Base-by-base conservation (phyloP, 1,284 basidiomycete genomes). In the Cutaneotrichosporon daszewskae region DNA sequence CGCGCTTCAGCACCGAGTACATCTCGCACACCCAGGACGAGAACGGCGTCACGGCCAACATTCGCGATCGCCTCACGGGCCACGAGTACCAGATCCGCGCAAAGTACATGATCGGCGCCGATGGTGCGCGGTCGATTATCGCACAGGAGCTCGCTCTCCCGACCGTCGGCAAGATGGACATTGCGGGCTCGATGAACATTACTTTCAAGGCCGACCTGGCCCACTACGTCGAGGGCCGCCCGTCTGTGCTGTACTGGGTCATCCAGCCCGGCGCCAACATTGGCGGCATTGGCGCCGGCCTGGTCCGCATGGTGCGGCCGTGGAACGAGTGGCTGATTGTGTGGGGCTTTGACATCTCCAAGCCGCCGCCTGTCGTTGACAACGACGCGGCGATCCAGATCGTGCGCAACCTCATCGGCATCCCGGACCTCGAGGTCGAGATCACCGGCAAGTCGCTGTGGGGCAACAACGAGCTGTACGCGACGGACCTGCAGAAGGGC, bases 271-370 rank as follows among this genome's bases (percentile, higher is more conserved):
- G 47, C 3, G 39, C 43, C 35, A 49, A 49, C 36, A 27, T 49
- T 19, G 47, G 47, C 11, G 47, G 47, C 16, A 49, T 49, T 17
- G 47, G 47, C 20, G 47, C 47, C 9, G 47, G 47, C 3, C 35
- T 41, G 23, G 47, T 49, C 7, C 47, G 47, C 43, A 49, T 49
- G 47, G 47, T 49, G 1, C 47, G 47, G 24, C 47, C 47, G 0
- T 49, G 47, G 47, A 49, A 49, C 43, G 39, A 51, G 44, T 51
- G 49, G 49, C 38, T 51, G 29, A 37, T 40, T 19, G 33, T 47
- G 12, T 51, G 41, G 41, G 49, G 49, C n/a, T 51, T 19, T 17
- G 45, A 51, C 35, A 51, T 51, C 22, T 33, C 10, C 36, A 18
- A 43, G 41, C 37, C 40, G 5, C 44, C 44, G 1, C 49, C 49